Base-by-base conservation (phyloP, 2,329 filamentous ascomycete species). In the Penicillium sp. region DNA sequence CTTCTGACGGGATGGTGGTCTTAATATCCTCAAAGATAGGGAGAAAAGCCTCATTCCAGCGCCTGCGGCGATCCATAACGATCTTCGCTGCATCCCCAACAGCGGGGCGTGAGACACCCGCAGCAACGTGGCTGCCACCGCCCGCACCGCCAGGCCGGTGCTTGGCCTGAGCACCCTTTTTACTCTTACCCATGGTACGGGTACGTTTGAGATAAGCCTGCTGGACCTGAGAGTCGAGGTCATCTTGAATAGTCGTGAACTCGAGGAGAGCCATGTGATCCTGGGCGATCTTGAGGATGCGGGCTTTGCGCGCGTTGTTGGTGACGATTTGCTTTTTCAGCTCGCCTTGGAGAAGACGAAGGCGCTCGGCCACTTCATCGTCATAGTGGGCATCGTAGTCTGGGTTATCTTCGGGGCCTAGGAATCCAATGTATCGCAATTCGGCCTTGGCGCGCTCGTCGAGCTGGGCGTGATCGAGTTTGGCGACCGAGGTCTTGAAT, bases 221-320 rank as follows among this genome's bases (percentile, higher is more conserved):
- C 69, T 97, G 92, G 41, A 97, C 92, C 71, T 97, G 94, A 41
- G 87, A 86, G 78, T 99, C 94, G 22, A 99, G 86, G 72, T 99
- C 94, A 71, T 99, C 94, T 49, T 95, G 88, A 65, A 99, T 99
- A 53, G 92, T 97, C 72, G 88, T 89, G 78, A 96, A 99, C 72
- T 99, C 94, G 70, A 99, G 94, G 76, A 94, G 88, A 0, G 94
- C 94, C 85, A 99, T 93, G 62, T 91, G 87, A 71, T 96, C 92
- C 65, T 92, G 89, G 7, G 94, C 90, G 26, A 97, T 82, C 35
- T 97, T 92, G 1, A 90, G 86, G 11, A 99, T 81, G 2, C 92
- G 85, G 6, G 90, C 82, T 75, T 97, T 97, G 59, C 92, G 89
- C 5, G 93, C 91, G 37, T 92, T 93, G 72, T 99, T 99, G 73